Evolutionary conservation across 2,329 filamentous ascomycete species (phyloP).

Genomic region (Orbilia quercus): DNA sequence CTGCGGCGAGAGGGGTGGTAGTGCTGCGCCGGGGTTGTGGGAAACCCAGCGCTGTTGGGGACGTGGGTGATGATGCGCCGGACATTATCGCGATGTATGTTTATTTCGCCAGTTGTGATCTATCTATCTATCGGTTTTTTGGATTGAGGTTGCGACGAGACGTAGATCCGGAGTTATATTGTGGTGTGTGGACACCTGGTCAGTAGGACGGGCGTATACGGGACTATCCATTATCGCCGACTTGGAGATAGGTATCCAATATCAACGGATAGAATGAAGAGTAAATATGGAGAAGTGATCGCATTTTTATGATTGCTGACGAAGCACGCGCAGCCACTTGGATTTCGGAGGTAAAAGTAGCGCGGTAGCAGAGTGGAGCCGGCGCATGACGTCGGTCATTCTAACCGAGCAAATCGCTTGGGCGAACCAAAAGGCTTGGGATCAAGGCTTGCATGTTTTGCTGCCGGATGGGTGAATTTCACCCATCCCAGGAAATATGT

Average conservation of each 20-base stretch:
- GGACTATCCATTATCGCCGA: background rate
- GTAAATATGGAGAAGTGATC: background rate
- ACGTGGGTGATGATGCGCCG: conserved; percentile 12
- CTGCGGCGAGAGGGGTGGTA: conserved; percentile 18
- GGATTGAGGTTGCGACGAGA: no score
- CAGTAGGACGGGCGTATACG: no score
- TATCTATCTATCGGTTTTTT: background rate
- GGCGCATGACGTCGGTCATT: conserved; percentile 5
- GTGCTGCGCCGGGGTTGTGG: conserved; percentile 25
- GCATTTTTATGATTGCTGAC: conserved; percentile 1
- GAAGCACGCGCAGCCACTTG: background rate
- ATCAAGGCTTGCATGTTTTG: background rate
- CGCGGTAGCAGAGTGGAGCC: background rate
- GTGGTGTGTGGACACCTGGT: no score
- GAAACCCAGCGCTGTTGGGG: conserved; percentile 12
- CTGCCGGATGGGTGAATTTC: background rate
- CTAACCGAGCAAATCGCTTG: conserved; percentile 28
- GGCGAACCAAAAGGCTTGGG: conserved; percentile 4
- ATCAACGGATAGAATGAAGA: background rate
- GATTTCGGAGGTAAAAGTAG: background rate
- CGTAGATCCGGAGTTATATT: background rate
- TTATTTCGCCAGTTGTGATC: background rate
- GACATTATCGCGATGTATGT: conserved; percentile 17
- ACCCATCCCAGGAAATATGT: background rate
- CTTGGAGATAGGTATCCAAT: background rate